A percentile compares a stretch with the other conserved stretches of the same genome.
These are phyloP conservation scores for Umbelopsis ramanniana DNA, from an alignment of 192 early-diverging fungal genomes.

Conservation along the genomic window DNA sequence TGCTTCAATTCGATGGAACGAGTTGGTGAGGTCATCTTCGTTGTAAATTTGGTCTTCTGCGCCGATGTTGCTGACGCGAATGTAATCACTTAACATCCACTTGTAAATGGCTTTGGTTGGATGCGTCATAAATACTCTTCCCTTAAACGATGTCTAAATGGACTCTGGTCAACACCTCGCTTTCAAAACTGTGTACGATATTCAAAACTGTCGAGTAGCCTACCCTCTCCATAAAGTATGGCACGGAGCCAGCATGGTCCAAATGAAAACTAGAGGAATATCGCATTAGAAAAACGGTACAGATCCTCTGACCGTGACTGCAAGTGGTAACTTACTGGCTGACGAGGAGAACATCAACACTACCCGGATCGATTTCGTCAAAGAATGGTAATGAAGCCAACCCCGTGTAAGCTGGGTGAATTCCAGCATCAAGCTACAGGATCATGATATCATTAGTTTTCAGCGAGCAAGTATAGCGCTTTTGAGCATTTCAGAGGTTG, in stretches of 20 bases:
- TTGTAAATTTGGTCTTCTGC: constrained; percentile 87
- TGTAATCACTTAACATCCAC: constrained; percentile 95
- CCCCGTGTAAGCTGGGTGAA: constrained; percentile 94
- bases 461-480: too few relatives aligned
- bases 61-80: constrained; percentile 82
- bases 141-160: constrained; percentile 87
- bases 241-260: constrained; percentile 95
- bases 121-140: constrained; percentile 98
- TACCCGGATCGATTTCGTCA: constrained; percentile 89
- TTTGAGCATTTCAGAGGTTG: too few relatives aligned
- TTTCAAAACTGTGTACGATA: background rate
- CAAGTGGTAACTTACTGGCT: constrained; percentile 73
- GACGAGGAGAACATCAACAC: constrained; percentile 88
- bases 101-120: constrained; percentile 98
- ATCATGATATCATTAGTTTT: background rate
- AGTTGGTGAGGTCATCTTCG: constrained; percentile 82
- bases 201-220: background rate
- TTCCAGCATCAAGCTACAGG: constrained; percentile 88
- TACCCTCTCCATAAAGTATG: constrained; percentile 96
- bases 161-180: background rate
- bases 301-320: background rate
- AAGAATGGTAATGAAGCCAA: constrained; percentile 92
- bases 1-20: constrained; percentile 90
- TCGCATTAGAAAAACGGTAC: background rate
- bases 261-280: constrained; percentile 80